A percentile compares a stretch with the other conserved stretches of the same genome.
These are phyloP conservation scores for Oropetium thomaeum DNA, from an alignment of 176 grass and related monocot species.

Conservation along the genomic window DNA sequence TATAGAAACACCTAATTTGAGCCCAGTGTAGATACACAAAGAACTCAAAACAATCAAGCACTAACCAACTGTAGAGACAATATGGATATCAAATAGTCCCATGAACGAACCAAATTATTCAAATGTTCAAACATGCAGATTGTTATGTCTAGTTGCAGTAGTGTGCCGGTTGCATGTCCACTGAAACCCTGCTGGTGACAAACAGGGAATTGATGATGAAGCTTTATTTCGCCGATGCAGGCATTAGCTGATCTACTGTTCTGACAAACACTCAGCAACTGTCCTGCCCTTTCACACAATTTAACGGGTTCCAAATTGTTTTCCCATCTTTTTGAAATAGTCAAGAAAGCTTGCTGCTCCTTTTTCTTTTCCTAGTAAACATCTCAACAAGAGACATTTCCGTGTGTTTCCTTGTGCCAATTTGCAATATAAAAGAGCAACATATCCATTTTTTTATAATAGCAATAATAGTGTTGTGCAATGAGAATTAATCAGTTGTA, in stretches of 20 bases:
- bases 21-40: not conserved
- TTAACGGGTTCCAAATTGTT: not conserved
- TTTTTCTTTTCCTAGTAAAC: not conserved
- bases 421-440: not conserved
- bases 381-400: not conserved
- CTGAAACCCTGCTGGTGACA: not conserved
- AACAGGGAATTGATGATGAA: not conserved
- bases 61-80: not conserved
- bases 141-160: not conserved
- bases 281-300: not conserved
- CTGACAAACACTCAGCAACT: not conserved
- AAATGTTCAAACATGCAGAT: not conserved
- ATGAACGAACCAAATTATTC: not conserved
- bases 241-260: not conserved
- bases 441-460: not conserved
- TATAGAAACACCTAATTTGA: not conserved
- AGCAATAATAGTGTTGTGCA: not conserved
- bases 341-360: not conserved
- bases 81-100: conserved; percentile 8
- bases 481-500: not conserved
- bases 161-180: not conserved
- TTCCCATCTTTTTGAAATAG: not conserved
- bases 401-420: not conserved
- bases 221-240: not conserved
- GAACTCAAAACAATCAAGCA: not conserved